Conservation (phyloP, 1,284 basidiomycete genomes). For the Malassezia vespertilionis region DNA sequence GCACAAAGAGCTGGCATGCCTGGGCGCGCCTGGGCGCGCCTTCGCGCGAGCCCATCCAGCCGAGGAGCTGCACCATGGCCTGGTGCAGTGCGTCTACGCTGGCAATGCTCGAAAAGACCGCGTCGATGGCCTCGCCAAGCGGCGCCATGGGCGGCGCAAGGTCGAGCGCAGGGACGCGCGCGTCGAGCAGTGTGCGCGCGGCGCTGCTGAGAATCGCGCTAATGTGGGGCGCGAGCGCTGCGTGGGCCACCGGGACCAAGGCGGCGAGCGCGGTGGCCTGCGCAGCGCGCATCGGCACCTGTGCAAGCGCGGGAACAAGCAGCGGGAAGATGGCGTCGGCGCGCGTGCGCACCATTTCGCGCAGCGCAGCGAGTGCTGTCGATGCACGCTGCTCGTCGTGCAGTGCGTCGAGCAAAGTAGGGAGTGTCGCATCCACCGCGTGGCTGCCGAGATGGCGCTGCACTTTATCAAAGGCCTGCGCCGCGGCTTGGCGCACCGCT, state of each 20-base stretch:
- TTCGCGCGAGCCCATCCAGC: constrained; percentile 34
- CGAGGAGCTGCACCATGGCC: constrained; percentile 42
- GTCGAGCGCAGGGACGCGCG: background rate
- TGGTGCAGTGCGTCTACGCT: constrained; percentile 41
- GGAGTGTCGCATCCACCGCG: constrained; percentile 93
- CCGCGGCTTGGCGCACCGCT: constrained; percentile 79
- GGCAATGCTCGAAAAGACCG: constrained; percentile 29
- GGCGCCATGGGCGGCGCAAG: constrained; percentile 3
- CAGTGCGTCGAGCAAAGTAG: constrained; percentile 82
- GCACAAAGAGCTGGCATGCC: constrained; percentile 33
- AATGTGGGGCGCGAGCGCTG: constrained; percentile 59
- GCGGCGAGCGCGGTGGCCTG: constrained; percentile 85
- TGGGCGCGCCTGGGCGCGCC: constrained; percentile 26
- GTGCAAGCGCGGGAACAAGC: constrained; percentile 84
- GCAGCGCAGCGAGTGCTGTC: constrained; percentile 78
- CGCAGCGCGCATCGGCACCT: constrained; percentile 82
- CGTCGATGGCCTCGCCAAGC: constrained; percentile 25
- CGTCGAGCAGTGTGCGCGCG: constrained; percentile 24
- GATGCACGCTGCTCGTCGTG: constrained; percentile 50
- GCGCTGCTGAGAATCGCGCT: constrained; percentile 36
- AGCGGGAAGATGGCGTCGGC: constrained; percentile 80
- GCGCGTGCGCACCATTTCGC: constrained; percentile 58
- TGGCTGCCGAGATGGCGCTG: constrained; percentile 80
- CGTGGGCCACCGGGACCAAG: constrained; percentile 83
- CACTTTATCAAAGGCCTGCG: constrained; percentile 81